phyloP scores from a whole-genome alignment of 768 basidiomycete genomes.

The Phanerochaete sordida region DNA sequence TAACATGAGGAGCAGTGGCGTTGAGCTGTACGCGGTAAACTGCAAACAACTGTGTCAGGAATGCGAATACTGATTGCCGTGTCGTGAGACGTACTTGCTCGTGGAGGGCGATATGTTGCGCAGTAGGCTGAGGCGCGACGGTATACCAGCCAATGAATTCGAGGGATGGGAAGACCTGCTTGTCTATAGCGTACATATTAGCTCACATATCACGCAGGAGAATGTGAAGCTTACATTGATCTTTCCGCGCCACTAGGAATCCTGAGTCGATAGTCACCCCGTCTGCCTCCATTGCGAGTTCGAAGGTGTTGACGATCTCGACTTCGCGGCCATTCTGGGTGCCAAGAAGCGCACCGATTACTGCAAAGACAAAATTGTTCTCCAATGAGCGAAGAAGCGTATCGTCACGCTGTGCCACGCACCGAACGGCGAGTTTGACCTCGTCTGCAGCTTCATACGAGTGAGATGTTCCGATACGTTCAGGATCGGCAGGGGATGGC shows the following conservation, averaged over 20 bases:
- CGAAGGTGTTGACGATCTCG: slow-evolving; percentile 96
- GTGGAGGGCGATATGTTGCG: slow-evolving; percentile 78
- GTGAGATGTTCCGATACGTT: slow-evolving; percentile 97
- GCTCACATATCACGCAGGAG: too few species aligned
- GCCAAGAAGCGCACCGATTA: slow-evolving; percentile 90
- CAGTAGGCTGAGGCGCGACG: slow-evolving; percentile 68
- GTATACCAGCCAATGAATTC: slow-evolving; percentile 99
- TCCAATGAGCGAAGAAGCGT: neutral
- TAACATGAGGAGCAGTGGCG: slow-evolving; percentile 81
- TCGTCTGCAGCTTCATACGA: slow-evolving; percentile 73
- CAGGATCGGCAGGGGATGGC: slow-evolving; percentile 94
- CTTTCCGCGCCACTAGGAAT: slow-evolving; percentile 77
- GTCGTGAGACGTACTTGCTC: slow-evolving; percentile 66
- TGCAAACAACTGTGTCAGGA: slow-evolving; percentile 27
- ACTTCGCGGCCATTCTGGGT: slow-evolving; percentile 93
- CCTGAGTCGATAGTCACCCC: slow-evolving; percentile 70
- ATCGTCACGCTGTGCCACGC: slow-evolving; percentile 15
- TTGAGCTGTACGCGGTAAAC: slow-evolving; percentile 84
- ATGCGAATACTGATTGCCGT: neutral
- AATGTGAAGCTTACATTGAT: slow-evolving; percentile 68
- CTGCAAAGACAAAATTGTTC: slow-evolving; percentile 37
- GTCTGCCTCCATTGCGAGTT: slow-evolving; percentile 65
- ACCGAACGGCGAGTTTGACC: slow-evolving; percentile 64
- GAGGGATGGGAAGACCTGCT: slow-evolving; percentile 96
- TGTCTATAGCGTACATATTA: slow-evolving; percentile 51